A percentile compares a stretch with the other conserved stretches of the same genome.
Evolutionary conservation across 1,139 yeast genomes (phyloP).

Genomic region (Waltiozyma sp.): DNA sequence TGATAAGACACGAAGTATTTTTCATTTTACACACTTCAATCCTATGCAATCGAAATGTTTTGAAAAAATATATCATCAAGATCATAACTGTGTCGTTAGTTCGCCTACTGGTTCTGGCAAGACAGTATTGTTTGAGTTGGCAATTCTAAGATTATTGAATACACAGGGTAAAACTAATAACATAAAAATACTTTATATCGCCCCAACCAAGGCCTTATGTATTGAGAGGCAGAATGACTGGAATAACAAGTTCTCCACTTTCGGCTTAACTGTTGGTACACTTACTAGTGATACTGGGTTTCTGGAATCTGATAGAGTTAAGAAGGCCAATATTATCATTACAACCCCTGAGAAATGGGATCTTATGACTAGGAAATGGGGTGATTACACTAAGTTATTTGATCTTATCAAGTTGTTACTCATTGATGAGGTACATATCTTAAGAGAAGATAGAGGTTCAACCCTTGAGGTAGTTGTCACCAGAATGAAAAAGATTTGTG

Average conservation of each 20-base stretch:
- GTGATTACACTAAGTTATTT: conserved; percentile 29
- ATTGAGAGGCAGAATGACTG: conserved; percentile 33
- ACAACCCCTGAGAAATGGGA: conserved; percentile 56
- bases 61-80: conserved; percentile 22
- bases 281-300: conserved; percentile 38
- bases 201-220: conserved; percentile 46
- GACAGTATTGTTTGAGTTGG: conserved; percentile 42
- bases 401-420: conserved; percentile 30
- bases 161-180: conserved; percentile 12
- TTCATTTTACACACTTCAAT: conserved; percentile 31
- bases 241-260: conserved; percentile 26
- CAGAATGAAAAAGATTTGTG: conserved; percentile 34
- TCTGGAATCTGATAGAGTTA: conserved; percentile 30
- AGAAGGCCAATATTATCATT: conserved; percentile 34
- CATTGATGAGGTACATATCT: conserved; percentile 40
- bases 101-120: conserved; percentile 53
- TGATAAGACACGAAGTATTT: conserved; percentile 21
- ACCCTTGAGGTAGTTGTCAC: conserved; percentile 41
- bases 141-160: conserved; percentile 29
- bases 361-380: conserved; percentile 37
- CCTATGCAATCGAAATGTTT: conserved; percentile 39
- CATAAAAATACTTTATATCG: conserved; percentile 35
- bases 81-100: conserved; percentile 35
- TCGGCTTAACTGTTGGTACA: conserved; percentile 31
- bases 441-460: conserved; percentile 39